Percentiles rank a stretch among this genome's conserved stretches.
phyloP scores from a whole-genome alignment of 176 grass and related monocot species.

The Carex scoparia region DNA sequence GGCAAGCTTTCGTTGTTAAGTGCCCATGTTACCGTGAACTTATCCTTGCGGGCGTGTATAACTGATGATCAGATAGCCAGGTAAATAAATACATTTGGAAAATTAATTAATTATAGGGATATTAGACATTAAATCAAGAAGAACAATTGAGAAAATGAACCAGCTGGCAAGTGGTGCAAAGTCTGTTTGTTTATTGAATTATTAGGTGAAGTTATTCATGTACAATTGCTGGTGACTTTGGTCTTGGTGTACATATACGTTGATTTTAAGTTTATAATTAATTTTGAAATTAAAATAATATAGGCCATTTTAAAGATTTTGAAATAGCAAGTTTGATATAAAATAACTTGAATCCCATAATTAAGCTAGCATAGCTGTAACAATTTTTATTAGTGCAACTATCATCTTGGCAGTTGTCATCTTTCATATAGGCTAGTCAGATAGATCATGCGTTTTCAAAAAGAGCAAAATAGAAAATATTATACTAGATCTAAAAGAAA shows the following conservation, averaged over 20 bases:
- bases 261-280: background rate
- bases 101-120: background rate
- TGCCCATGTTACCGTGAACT: conserved; percentile 52
- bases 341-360: background rate
- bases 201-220: background rate
- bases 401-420: too few relatives aligned
- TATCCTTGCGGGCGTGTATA: conserved; percentile 46
- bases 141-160: background rate
- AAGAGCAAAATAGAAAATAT: too few relatives aligned
- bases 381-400: too few relatives aligned
- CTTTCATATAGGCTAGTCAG: too few relatives aligned
- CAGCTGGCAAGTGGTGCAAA: background rate
- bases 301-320: background rate
- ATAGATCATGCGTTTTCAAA: too few relatives aligned
- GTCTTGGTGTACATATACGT: background rate
- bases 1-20: conserved; percentile 25
- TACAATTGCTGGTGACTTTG: background rate
- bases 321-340: background rate
- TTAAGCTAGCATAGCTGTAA: background rate
- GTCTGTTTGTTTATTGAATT: too few relatives aligned
- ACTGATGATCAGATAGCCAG: conserved; percentile 27
- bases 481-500: too few relatives aligned
- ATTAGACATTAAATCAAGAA: background rate
- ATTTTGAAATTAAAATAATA: background rate
- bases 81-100: background rate